Evolutionary conservation across 1,284 basidiomycete species (phyloP).

Genomic region (Rhodotorula sp.): DNA sequence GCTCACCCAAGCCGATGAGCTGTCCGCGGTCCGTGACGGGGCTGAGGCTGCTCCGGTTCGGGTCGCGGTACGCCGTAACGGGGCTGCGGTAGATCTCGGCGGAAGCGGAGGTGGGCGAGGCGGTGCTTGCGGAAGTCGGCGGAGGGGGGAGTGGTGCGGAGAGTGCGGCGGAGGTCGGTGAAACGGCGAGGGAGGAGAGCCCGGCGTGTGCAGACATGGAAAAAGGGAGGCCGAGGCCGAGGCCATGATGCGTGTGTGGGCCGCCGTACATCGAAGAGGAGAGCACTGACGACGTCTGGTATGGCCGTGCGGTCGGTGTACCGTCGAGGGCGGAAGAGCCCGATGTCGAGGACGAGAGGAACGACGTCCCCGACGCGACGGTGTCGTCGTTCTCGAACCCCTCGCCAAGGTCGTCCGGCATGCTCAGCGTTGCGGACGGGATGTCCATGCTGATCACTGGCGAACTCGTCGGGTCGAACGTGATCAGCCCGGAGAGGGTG

Average conservation of each 20-base stretch:
- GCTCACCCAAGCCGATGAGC: slow-evolving; percentile 90
- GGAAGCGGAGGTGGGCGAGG: slow-evolving; percentile 8
- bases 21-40: slow-evolving; percentile 80
- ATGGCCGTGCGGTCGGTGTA: background rate
- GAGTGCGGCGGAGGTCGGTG: slow-evolving; percentile 13
- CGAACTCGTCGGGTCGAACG: slow-evolving; percentile 14
- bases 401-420: slow-evolving; percentile 6
- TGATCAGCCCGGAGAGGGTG: slow-evolving; percentile 10
- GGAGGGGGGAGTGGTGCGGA: slow-evolving; percentile 1
- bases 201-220: slow-evolving; percentile 39
- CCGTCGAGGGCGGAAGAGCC: slow-evolving; percentile 14
- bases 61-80: background rate
- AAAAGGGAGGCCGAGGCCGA: slow-evolving; percentile 42
- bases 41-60: slow-evolving; percentile 52
- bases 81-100: slow-evolving; percentile 34
- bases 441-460: slow-evolving; percentile 23
- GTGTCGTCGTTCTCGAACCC: slow-evolving; percentile 19
- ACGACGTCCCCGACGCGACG: slow-evolving; percentile 6
- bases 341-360: background rate
- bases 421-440: slow-evolving; percentile 13
- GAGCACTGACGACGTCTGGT: background rate
- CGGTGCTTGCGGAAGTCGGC: background rate
- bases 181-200: slow-evolving; percentile 25
- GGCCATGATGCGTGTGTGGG: slow-evolving; percentile 9
- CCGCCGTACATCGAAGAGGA: slow-evolving; percentile 13